Evolutionary conservation across 495 filamentous ascomycete genomes (phyloP).

Genomic region (Neurospora sp.): DNA sequence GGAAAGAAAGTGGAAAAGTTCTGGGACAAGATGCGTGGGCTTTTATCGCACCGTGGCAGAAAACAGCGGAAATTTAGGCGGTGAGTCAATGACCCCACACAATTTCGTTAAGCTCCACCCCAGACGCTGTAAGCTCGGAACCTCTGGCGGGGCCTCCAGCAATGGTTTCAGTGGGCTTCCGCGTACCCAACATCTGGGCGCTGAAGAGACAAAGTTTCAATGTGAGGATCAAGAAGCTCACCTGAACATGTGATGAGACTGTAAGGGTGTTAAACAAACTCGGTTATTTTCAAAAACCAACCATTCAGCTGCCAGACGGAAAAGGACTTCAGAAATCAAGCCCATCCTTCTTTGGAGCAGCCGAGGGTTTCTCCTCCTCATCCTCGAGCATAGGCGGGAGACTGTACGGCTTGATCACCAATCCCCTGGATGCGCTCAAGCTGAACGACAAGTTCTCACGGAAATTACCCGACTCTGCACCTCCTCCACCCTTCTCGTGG

Average conservation of each 20-base stretch:
- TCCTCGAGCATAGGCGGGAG: constrained; percentile 83
- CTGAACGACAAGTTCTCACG: constrained; percentile 86
- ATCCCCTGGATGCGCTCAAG: constrained; percentile 64
- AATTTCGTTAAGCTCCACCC: neutral
- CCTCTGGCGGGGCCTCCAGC: neutral
- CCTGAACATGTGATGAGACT: neutral
- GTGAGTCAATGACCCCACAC: neutral
- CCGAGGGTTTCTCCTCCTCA: constrained; percentile 47
- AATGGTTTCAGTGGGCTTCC: neutral
- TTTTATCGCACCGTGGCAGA: constrained; percentile 13
- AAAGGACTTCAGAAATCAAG: constrained; percentile 21
- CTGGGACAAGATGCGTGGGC: neutral
- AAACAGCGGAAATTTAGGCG: neutral
- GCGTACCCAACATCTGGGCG: neutral
- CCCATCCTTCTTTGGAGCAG: constrained; percentile 13
- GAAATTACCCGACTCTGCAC: constrained; percentile 52
- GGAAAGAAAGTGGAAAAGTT: constrained; percentile 6
- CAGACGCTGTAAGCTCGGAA: neutral
- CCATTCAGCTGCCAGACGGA: neutral
- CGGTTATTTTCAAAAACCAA: neutral
- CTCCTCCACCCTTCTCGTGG: constrained; percentile 77
- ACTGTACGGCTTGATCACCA: constrained; percentile 81
- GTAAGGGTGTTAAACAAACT: neutral
- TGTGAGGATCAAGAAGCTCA: neutral
- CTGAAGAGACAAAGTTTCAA: neutral